Percentiles rank a stretch among this genome's conserved stretches.
Conservation (phyloP, 2,329 filamentous ascomycete species). For the Bimuria novae-zelandiae region DNA sequence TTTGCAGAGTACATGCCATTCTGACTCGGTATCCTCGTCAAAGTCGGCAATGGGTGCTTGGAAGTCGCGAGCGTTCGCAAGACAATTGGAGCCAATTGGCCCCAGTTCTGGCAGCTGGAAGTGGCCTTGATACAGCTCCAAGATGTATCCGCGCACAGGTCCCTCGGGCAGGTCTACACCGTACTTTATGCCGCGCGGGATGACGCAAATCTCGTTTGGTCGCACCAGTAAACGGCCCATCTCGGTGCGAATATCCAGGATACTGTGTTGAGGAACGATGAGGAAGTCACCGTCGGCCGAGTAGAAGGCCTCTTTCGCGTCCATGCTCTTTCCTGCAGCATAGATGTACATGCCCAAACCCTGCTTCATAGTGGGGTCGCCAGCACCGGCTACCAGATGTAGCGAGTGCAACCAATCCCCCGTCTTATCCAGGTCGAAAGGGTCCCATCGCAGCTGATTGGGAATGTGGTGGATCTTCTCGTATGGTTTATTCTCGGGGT, state of each 20-base stretch:
- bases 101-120: constrained; percentile 70
- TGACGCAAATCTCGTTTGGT: constrained; percentile 69
- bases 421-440: constrained; percentile 72
- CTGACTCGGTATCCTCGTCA: constrained; percentile 58
- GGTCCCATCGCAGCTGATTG: constrained; percentile 81
- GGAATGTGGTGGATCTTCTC: constrained; percentile 74
- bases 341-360: constrained; percentile 83
- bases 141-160: constrained; percentile 67
- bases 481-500: constrained; percentile 54
- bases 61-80: constrained; percentile 70
- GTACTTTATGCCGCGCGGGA: constrained; percentile 69
- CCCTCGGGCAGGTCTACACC: constrained; percentile 64
- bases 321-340: constrained; percentile 79
- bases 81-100: constrained; percentile 67
- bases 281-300: constrained; percentile 74
- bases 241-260: constrained; percentile 70
- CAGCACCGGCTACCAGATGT: constrained; percentile 75
- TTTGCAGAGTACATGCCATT: constrained; percentile 65
- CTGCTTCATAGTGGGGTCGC: constrained; percentile 77
- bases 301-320: constrained; percentile 75
- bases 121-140: constrained; percentile 68
- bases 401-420: constrained; percentile 72
- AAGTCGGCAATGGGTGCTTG: constrained; percentile 64
- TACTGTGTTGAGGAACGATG: constrained; percentile 67
- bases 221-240: constrained; percentile 67